Percentiles rank a stretch among this genome's conserved stretches.
phyloP scores from a whole-genome alignment of 768 basidiomycete species.

The Tulasnella sp. region DNA sequence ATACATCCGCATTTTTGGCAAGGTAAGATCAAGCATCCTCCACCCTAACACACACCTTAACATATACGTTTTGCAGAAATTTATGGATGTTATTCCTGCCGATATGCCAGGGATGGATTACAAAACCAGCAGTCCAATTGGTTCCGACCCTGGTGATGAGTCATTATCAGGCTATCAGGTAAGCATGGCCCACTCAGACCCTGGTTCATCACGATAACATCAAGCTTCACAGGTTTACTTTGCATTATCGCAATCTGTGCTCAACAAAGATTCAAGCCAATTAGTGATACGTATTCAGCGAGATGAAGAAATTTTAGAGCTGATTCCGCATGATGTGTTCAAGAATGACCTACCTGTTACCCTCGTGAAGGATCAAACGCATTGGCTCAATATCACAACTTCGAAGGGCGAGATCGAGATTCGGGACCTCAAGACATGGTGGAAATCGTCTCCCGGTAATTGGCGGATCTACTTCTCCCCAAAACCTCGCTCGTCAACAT shows the following conservation, averaged over 20 bases:
- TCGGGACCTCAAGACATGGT: too few relatives aligned
- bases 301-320: neutral
- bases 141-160: too few relatives aligned
- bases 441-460: neutral
- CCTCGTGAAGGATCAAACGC: neutral
- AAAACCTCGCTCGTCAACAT: neutral
- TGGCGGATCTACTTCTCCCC: neutral
- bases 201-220: neutral
- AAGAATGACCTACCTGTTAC: neutral
- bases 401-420: too few relatives aligned
- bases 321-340: neutral
- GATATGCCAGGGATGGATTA: neutral
- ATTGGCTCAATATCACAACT: neutral
- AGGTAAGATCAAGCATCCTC: too few relatives aligned
- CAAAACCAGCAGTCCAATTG: too few relatives aligned
- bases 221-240: neutral
- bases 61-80: neutral
- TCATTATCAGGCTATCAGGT: neutral
- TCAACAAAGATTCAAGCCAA: constrained; percentile 24
- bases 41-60: too few relatives aligned
- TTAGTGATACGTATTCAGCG: constrained; percentile 23
- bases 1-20: neutral
- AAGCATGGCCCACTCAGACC: neutral
- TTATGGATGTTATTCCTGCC: constrained; percentile 1
- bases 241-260: neutral